Evolutionary conservation across 2,329 filamentous ascomycete genomes (phyloP).

Genomic region (Colletotrichum cuscutae): DNA sequence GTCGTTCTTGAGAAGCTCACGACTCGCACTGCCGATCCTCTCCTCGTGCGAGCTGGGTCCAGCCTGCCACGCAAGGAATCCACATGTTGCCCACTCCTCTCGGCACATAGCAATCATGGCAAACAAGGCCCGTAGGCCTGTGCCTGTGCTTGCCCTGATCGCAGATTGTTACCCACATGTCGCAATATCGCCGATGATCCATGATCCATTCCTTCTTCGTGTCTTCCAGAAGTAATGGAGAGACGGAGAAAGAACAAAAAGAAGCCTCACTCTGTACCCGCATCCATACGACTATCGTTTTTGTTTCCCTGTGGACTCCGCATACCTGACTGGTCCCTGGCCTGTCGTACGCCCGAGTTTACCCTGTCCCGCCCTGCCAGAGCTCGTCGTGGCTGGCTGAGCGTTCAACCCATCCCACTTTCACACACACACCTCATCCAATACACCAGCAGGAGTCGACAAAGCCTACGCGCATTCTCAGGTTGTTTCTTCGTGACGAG

Average conservation of each 20-base stretch:
- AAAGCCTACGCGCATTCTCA: background rate
- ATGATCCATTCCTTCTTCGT: constrained; percentile 27
- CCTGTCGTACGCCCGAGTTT: background rate
- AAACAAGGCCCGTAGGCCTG: constrained; percentile 15
- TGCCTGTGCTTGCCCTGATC: constrained; percentile 3
- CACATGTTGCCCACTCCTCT: constrained; percentile 7
- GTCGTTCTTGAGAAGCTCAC: background rate
- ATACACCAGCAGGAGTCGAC: background rate
- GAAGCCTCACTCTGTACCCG: background rate
- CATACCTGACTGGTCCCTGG: constrained; percentile 7
- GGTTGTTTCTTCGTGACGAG: background rate
- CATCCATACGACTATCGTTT: background rate
- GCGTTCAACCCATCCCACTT: background rate
- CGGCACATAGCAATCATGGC: constrained; percentile 22
- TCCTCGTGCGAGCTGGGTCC: constrained; percentile 22
- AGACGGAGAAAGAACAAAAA: constrained; percentile 17
- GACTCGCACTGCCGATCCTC: constrained; percentile 28
- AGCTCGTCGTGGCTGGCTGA: background rate
- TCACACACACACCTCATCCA: background rate
- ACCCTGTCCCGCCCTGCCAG: constrained; percentile 2
- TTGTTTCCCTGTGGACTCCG: background rate
- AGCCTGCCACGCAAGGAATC: constrained; percentile 27
- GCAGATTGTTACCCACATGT: constrained; percentile 30
- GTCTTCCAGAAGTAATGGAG: constrained; percentile 33
- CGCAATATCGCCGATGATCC: constrained; percentile 28